These are phyloP conservation scores for Bondarzewia mesenterica DNA, from an alignment of 1,284 basidiomycete genomes.

Conservation along the genomic window DNA sequence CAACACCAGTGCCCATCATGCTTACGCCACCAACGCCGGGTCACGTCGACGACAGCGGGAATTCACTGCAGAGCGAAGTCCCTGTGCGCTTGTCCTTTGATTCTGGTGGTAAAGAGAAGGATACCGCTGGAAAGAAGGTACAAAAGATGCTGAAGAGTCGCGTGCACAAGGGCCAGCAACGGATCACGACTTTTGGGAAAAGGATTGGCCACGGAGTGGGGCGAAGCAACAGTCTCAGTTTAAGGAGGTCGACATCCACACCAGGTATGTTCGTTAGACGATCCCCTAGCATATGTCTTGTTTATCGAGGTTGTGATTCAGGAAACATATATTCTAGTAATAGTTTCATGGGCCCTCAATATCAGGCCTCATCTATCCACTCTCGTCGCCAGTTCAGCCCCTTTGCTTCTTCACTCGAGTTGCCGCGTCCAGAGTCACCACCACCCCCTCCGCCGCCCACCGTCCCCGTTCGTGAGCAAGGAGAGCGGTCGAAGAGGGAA, in stretches of 20 bases:
- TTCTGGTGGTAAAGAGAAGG: slow-evolving; percentile 11
- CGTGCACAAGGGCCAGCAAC: slow-evolving; percentile 62
- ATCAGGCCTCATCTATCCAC: slow-evolving; percentile 84
- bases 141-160: slow-evolving; percentile 65
- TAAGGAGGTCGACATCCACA: slow-evolving; percentile 54
- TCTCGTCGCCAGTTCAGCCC: slow-evolving; percentile 54
- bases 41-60: slow-evolving; percentile 4
- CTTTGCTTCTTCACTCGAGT: slow-evolving; percentile 26
- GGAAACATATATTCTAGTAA: not conserved
- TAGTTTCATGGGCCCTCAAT: slow-evolving; percentile 42
- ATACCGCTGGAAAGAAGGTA: slow-evolving; percentile 54
- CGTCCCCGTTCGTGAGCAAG: slow-evolving; percentile 28
- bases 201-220: slow-evolving; percentile 66
- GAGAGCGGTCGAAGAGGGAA: slow-evolving; percentile 41
- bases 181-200: slow-evolving; percentile 68
- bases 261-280: slow-evolving; percentile 38
- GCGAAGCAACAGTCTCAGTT: slow-evolving; percentile 30
- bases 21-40: slow-evolving; percentile 40
- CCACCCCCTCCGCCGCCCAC: slow-evolving; percentile 32
- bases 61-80: slow-evolving; percentile 1
- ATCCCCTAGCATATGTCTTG: not conserved
- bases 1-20: slow-evolving; percentile 28
- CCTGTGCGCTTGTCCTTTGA: not conserved
- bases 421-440: slow-evolving; percentile 20
- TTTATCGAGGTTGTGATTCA: not conserved